A percentile compares a stretch with the other conserved stretches of the same genome.
Conservation (phyloP, 73 alveolate species). For the Paramecium tetraurelia region DNA sequence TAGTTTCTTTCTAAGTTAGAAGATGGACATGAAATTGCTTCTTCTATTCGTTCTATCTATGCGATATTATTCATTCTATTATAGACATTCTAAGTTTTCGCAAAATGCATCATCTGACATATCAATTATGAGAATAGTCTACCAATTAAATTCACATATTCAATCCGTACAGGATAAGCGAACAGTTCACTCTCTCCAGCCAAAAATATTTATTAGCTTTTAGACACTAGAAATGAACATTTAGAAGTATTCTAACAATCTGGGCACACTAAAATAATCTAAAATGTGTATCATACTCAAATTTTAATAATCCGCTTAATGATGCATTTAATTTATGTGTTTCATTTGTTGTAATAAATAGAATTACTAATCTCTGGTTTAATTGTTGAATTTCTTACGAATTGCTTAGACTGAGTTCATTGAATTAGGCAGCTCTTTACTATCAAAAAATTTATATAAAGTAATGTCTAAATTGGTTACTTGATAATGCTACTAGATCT, state of each 20-base stretch:
- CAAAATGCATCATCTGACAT: not conserved
- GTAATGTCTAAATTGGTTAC: not conserved
- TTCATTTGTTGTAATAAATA: not conserved
- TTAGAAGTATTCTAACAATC: not conserved
- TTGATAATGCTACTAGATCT: not conserved
- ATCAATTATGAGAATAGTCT: not conserved
- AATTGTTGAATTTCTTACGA: not conserved
- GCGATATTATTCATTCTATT: not conserved
- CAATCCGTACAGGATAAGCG: not conserved
- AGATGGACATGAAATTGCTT: conserved; percentile 19
- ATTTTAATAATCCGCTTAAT: not conserved
- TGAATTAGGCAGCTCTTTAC: not conserved
- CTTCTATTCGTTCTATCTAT: not conserved
- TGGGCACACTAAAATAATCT: not conserved
- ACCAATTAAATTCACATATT: not conserved
- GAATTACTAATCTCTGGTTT: not conserved
- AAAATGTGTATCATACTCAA: not conserved
- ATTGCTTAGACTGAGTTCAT: not conserved
- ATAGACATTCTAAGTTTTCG: not conserved
- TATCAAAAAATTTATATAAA: not conserved
- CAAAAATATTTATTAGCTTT: not conserved
- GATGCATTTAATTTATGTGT: not conserved
- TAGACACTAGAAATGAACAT: not conserved
- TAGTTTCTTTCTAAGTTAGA: not conserved
- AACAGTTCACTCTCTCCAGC: not conserved